Evolutionary conservation across 2,329 filamentous ascomycete species (phyloP), one percentile per base, ranked within the genome.

Genomic region (Claviceps humidiphila): DNA sequence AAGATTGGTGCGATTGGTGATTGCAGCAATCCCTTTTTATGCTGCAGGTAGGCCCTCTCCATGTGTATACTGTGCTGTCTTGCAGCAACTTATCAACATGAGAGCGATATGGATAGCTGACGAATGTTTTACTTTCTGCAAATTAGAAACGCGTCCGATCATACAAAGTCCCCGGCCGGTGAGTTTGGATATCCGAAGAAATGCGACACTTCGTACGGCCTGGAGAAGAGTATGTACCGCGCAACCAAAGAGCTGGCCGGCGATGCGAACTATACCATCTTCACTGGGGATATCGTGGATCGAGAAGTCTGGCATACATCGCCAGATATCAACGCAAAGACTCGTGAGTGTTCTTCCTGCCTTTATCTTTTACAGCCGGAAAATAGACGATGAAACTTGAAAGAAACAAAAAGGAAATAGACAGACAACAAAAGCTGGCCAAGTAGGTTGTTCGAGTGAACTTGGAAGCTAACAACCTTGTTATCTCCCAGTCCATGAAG

Each of bases 261-360:
- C n/a, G 8, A 47, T 26, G 49, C 49, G 7, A 3, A n/a, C 11
- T 41, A 40, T 13, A 8, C 20, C 26, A 47, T 51, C 14, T 51
- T 46, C 34, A 51, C 50, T 11, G 50, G 50, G 3, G 42, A 46
- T 46, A 16, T 51, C 16, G 26, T 51, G 16, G 17, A 26, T 4
- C 34, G 30, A 14, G 24, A 46, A 9, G 30, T 46, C 1, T 46
- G 42, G 50, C 17, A 51, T 3, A 13, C 50, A n/a, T n/a, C 50
- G 14, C 2, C 3, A 2, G 1, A 7, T 14, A 8, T 2, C 8
- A 46, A 45, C 24, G 47, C 57, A 14, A 49, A 60, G 6, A 55
- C 58, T 34, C 65, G 66, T 68, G 48, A 47, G 62, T 53, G 7
- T 1, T 16, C 7, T 14, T 38, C 7, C 13, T 13, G 13, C 5